Conservation (phyloP, 2,329 filamentous ascomycete species). For the Nigrospora osmanthi region DNA sequence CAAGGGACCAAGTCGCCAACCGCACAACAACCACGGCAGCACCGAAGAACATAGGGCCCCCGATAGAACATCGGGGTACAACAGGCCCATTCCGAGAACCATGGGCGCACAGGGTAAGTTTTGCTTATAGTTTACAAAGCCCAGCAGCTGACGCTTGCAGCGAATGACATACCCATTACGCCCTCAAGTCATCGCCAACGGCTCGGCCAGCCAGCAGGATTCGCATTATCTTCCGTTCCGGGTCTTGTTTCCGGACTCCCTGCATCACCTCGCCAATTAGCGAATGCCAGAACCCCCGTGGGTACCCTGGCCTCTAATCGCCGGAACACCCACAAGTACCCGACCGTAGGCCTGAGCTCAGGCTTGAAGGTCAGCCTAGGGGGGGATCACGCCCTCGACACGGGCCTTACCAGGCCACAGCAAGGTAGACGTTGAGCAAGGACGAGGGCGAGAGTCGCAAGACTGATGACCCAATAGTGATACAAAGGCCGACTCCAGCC, state of each 20-base stretch:
- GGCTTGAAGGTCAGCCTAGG: slow-evolving; percentile 18
- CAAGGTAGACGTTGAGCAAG: slow-evolving; percentile 10
- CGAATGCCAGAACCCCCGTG: slow-evolving; percentile 9
- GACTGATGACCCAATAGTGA: not conserved
- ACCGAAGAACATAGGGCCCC: slow-evolving; percentile 5
- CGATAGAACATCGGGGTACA: not conserved
- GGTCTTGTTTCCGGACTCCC: slow-evolving; percentile 22
- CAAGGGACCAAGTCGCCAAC: slow-evolving; percentile 3
- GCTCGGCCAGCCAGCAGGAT: slow-evolving; percentile 11
- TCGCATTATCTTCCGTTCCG: slow-evolving; percentile 20
- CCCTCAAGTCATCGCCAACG: slow-evolving; percentile 24
- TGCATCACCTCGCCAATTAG: slow-evolving; percentile 9
- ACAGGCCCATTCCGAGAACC: slow-evolving; percentile 8
- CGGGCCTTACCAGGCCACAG: slow-evolving; percentile 10
- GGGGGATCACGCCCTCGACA: slow-evolving; percentile 6
- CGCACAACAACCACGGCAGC: slow-evolving; percentile 6
- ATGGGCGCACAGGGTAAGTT: slow-evolving; percentile 11
- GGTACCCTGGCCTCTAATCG: slow-evolving; percentile 8
- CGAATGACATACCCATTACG: slow-evolving; percentile 22
- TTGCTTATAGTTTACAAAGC: not conserved
- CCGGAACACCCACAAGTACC: slow-evolving; percentile 9
- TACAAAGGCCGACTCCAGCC: slow-evolving; percentile 2
- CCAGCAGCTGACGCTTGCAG: not conserved
- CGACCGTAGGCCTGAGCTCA: slow-evolving; percentile 18
- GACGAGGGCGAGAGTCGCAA: not conserved